Evolutionary conservation across 2,329 filamentous ascomycete genomes (phyloP).

Genomic region (Chaetomiaceae sp.): DNA sequence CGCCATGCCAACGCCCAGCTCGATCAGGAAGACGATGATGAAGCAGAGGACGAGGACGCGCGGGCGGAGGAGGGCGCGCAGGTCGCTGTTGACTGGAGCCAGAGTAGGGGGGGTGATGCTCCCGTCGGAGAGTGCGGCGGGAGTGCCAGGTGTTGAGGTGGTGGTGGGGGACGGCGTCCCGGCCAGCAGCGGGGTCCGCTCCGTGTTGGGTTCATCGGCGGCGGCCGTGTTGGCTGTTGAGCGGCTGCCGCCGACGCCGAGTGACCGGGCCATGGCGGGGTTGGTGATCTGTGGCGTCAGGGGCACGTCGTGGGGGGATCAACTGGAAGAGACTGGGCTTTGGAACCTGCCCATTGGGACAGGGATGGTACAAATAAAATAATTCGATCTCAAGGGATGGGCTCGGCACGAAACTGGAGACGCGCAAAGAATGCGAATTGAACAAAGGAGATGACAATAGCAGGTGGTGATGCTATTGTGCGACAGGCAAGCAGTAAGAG

Average conservation of each 20-base stretch:
- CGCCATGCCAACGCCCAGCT: slow-evolving; percentile 31
- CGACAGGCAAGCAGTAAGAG: no score
- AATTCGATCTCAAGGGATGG: neutral
- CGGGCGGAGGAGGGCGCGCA: slow-evolving; percentile 21
- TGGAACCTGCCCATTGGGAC: neutral
- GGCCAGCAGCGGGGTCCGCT: slow-evolving; percentile 11
- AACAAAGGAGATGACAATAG: neutral
- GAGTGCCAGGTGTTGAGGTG: neutral
- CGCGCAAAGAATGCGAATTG: neutral
- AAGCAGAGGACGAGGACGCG: slow-evolving; percentile 28
- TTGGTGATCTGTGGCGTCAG: neutral
- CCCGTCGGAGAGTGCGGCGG: neutral
- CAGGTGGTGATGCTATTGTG: no score
- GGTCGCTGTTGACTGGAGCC: slow-evolving; percentile 12
- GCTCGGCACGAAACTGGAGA: no score
- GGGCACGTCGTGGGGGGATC: neutral
- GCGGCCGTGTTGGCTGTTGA: slow-evolving; percentile 1
- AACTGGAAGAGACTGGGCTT: neutral
- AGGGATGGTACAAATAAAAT: neutral
- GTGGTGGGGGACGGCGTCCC: slow-evolving; percentile 5
- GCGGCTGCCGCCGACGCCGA: neutral
- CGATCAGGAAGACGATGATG: slow-evolving; percentile 35
- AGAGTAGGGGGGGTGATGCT: neutral
- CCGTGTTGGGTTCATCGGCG: neutral
- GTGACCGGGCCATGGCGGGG: neutral